A percentile compares a stretch with the other conserved stretches of the same genome.
phyloP scores from a whole-genome alignment of 2,329 filamentous ascomycete genomes.

The Lachnellula cervina region DNA sequence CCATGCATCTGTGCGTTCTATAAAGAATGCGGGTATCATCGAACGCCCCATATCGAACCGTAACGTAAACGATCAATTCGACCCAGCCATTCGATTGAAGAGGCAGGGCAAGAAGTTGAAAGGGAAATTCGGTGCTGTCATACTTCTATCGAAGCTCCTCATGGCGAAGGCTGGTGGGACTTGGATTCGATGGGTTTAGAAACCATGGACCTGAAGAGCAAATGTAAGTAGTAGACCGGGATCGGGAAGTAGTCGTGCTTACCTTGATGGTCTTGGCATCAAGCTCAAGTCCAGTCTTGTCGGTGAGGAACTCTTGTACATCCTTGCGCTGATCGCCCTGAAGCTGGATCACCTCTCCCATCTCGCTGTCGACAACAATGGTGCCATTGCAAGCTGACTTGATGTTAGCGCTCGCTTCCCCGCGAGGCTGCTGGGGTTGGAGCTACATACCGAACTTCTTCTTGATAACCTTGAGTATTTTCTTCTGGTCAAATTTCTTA shows the following conservation, averaged over 20 bases:
- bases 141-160: conserved; percentile 32
- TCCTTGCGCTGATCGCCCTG: conserved; percentile 99
- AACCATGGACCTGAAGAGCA: conserved; percentile 51
- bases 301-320: conserved; percentile 93
- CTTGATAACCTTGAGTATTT: conserved; percentile 99
- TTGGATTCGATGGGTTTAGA: conserved; percentile 45
- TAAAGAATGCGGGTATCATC: conserved; percentile 33
- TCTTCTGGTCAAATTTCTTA: conserved; percentile 99
- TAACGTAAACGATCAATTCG: conserved; percentile 21
- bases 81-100: conserved; percentile 23
- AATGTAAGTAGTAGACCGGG: neutral
- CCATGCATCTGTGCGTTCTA: conserved; percentile 27
- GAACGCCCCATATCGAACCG: conserved; percentile 30
- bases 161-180: conserved; percentile 27
- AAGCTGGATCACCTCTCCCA: conserved; percentile 99
- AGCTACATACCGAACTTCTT: conserved; percentile 82
- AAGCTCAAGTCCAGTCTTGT: conserved; percentile 91
- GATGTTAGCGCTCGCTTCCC: conserved; percentile 1
- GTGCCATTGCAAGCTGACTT: conserved; percentile 94
- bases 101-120: conserved; percentile 30
- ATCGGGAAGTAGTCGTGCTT: conserved; percentile 14
- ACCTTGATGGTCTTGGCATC: conserved; percentile 98
- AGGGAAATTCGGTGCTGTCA: conserved; percentile 17
- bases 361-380: conserved; percentile 91
- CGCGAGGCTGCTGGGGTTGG: neutral